Conservation (phyloP, 1,284 basidiomycete species). For the Ustilago trichophora region DNA sequence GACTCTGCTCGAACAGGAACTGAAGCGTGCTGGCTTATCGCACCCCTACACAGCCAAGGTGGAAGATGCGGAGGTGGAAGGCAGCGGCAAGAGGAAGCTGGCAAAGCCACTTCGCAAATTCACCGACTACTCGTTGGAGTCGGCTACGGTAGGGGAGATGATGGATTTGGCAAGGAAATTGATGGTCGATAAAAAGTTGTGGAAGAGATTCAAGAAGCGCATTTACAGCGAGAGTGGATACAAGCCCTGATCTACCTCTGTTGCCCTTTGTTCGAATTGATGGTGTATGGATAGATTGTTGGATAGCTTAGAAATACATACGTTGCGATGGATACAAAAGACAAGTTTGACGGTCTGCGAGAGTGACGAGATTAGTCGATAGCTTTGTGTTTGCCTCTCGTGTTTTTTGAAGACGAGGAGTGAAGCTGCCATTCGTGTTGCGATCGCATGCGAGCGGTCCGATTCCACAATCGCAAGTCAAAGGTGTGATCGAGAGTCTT, state of each 20-base stretch:
- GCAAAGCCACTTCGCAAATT: conserved; percentile 70
- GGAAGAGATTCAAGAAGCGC: conserved; percentile 74
- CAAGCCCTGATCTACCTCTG: background rate
- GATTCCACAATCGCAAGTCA: conserved; percentile 29
- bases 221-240: conserved; percentile 71
- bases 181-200: conserved; percentile 73
- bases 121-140: conserved; percentile 77
- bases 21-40: conserved; percentile 68
- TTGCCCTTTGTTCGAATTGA: background rate
- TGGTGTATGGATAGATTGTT: background rate
- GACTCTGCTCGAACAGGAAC: conserved; percentile 73
- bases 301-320: too few relatives aligned
- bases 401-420: background rate
- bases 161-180: conserved; percentile 76
- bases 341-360: too few relatives aligned
- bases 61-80: background rate
- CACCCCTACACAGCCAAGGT: conserved; percentile 34
- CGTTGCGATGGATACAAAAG: too few relatives aligned
- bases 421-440: conserved; percentile 15
- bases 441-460: conserved; percentile 21
- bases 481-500: conserved; percentile 15
- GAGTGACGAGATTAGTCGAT: too few relatives aligned
- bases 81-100: conserved; percentile 11
- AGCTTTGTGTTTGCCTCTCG: conserved; percentile 25
- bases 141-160: conserved; percentile 82